Conservation (phyloP, 495 filamentous ascomycete species). For the Penicillium bialowiezense region DNA sequence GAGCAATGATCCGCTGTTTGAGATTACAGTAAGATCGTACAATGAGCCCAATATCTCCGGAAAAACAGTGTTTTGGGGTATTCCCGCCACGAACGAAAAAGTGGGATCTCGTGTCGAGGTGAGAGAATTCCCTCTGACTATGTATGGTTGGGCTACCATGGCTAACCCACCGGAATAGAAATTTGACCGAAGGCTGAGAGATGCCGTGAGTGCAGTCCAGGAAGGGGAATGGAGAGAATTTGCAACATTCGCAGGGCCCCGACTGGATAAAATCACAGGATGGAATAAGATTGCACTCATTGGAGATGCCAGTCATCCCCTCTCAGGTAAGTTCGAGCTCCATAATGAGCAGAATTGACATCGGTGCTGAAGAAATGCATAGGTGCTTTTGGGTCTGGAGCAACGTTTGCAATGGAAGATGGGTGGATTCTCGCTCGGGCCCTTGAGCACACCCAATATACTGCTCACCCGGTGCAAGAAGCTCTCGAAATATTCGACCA, state of each 20-base stretch:
- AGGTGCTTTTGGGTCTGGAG: slow-evolving; percentile 45
- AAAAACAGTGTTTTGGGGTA: slow-evolving; percentile 45
- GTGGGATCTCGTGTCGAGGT: slow-evolving; percentile 32
- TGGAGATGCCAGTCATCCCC: slow-evolving; percentile 48
- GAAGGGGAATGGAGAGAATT: slow-evolving; percentile 44
- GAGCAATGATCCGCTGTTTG: slow-evolving; percentile 11
- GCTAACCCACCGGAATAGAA: slow-evolving; percentile 20
- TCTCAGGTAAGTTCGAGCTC: slow-evolving; percentile 25
- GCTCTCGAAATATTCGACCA: slow-evolving; percentile 41
- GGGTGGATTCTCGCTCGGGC: slow-evolving; percentile 45
- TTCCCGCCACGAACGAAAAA: slow-evolving; percentile 39
- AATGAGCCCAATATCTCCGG: slow-evolving; percentile 19
- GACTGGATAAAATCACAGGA: slow-evolving; percentile 32
- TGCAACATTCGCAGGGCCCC: slow-evolving; percentile 38
- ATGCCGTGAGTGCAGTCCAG: slow-evolving; percentile 32
- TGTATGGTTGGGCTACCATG: too few species aligned
- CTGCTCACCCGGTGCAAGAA: slow-evolving; percentile 17
- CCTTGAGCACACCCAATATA: slow-evolving; percentile 25
- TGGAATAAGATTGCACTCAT: slow-evolving; percentile 48
- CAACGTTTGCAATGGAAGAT: slow-evolving; percentile 51
- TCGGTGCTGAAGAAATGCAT: background rate
- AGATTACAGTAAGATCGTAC: slow-evolving; percentile 24
- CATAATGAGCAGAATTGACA: background rate
- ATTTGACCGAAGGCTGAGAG: slow-evolving; percentile 32
- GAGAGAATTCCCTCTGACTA: background rate